phyloP scores from a whole-genome alignment of 2,329 filamentous ascomycete species.

The Zymoseptoria pseudotritici region DNA sequence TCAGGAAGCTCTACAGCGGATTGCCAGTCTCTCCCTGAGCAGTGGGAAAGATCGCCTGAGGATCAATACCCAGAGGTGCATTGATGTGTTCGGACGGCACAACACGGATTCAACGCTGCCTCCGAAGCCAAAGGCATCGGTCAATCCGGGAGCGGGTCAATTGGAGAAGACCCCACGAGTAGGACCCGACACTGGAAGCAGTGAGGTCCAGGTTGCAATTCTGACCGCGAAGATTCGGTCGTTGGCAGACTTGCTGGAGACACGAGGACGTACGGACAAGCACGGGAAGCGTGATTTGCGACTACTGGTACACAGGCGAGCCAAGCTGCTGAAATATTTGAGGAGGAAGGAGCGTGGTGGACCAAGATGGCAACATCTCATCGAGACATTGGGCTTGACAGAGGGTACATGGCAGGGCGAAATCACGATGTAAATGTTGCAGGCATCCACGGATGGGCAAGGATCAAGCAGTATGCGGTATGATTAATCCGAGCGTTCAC shows the following conservation, averaged over 20 bases:
- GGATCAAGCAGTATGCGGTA: neutral
- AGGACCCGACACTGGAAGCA: conserved; percentile 89
- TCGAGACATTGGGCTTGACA: conserved; percentile 75
- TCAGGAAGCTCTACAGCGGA: conserved; percentile 67
- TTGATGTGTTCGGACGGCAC: conserved; percentile 85
- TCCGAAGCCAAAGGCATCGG: conserved; percentile 42
- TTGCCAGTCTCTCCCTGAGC: conserved; percentile 68
- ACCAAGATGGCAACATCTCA: conserved; percentile 78
- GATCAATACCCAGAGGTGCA: conserved; percentile 75
- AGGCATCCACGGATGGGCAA: neutral
- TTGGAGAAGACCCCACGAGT: conserved; percentile 52
- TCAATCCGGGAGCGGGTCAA: conserved; percentile 16
- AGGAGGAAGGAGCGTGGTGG: conserved; percentile 84
- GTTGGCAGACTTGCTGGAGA: conserved; percentile 63
- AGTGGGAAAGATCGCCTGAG: conserved; percentile 71
- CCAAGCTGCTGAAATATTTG: conserved; percentile 83
- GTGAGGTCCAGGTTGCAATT: conserved; percentile 96
- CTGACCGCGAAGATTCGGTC: conserved; percentile 88
- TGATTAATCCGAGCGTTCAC: neutral
- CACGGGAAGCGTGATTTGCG: conserved; percentile 88
- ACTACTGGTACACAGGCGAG: conserved; percentile 76
- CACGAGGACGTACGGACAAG: conserved; percentile 74
- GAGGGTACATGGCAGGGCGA: conserved; percentile 87
- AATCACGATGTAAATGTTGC: conserved; percentile 56
- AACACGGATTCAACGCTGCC: conserved; percentile 67